Evolutionary conservation across 345 rosid genomes (phyloP).

Genomic region (Turritis glabra): DNA sequence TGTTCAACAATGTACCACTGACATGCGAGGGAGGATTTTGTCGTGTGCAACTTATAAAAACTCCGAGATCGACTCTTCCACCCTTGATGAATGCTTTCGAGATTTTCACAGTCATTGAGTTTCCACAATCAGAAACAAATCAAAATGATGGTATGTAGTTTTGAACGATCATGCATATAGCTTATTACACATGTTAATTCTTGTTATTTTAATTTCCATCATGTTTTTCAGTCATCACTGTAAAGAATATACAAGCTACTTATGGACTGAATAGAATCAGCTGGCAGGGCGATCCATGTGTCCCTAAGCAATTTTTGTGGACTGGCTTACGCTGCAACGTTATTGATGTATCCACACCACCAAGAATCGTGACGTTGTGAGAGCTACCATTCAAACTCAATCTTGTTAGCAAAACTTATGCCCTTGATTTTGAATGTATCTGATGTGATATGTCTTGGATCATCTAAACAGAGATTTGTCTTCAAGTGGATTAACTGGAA

Average conservation of each 20-base stretch:
- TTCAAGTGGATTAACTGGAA: background rate
- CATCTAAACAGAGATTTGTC: background rate
- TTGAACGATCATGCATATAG: background rate
- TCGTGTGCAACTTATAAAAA: background rate
- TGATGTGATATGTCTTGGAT: background rate
- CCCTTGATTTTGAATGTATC: background rate
- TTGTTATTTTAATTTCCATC: too few relatives aligned
- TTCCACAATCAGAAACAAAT: conserved; percentile 17
- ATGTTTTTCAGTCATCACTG: conserved; percentile 36
- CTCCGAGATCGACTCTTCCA: conserved; percentile 1
- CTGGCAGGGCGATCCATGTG: conserved; percentile 52
- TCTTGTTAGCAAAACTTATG: background rate
- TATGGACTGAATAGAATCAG: conserved; percentile 28
- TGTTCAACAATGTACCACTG: background rate
- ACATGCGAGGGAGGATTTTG: background rate
- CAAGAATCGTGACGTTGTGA: conserved; percentile 31
- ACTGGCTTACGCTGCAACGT: conserved; percentile 41
- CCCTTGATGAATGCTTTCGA: conserved; percentile 35
- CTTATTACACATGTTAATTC: background rate
- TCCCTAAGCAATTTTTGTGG: conserved; percentile 28
- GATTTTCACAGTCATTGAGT: background rate
- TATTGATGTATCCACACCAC: background rate
- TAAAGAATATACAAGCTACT: conserved; percentile 35
- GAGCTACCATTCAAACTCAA: background rate
- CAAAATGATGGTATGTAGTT: conserved; percentile 28